These are phyloP conservation scores for Neonectria coccinea DNA, from an alignment of 2,329 filamentous ascomycete species.

Conservation along the genomic window DNA sequence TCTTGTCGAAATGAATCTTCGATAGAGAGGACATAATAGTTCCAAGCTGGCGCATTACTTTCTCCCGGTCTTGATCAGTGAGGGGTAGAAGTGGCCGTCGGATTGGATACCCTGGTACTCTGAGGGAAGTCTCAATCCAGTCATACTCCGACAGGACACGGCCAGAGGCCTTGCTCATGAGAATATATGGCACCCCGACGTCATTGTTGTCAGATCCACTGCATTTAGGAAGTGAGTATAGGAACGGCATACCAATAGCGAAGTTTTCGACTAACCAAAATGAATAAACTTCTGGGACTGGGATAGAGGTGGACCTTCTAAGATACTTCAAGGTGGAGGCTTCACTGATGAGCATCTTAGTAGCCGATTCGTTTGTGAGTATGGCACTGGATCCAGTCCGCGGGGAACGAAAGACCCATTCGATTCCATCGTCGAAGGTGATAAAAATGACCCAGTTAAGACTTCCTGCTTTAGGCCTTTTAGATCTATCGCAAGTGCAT, in stretches of 20 bases:
- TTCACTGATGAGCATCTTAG: conserved; percentile 41
- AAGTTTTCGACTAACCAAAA: conserved; percentile 31
- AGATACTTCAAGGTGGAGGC: conserved; percentile 39
- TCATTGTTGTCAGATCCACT: conserved; percentile 35
- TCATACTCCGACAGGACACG: conserved; percentile 35
- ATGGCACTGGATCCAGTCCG: conserved; percentile 5
- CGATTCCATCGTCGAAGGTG: conserved; percentile 38
- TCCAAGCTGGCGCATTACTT: conserved; percentile 38
- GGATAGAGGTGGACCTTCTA: conserved; percentile 31
- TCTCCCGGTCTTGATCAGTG: conserved; percentile 28
- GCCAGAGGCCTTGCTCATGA: conserved; percentile 41
- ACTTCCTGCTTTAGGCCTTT: conserved; percentile 32
- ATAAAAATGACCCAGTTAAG: conserved; percentile 41
- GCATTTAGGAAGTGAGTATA: conserved; percentile 4
- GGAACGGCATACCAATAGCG: not conserved
- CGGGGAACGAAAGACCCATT: conserved; percentile 41
- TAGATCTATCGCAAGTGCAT: conserved; percentile 31
- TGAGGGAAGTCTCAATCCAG: conserved; percentile 29
- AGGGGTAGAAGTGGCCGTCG: conserved; percentile 32
- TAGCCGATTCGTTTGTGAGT: conserved; percentile 30
- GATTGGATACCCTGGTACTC: conserved; percentile 27
- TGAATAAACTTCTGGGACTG: conserved; percentile 41
- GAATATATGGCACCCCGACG: conserved; percentile 42
- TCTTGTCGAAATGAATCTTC: conserved; percentile 36
- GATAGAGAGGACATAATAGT: conserved; percentile 33